Evolutionary conservation across 768 basidiomycete genomes (phyloP), one percentile per base, ranked within the genome.

Genomic region (Psilocybe sp.): DNA sequence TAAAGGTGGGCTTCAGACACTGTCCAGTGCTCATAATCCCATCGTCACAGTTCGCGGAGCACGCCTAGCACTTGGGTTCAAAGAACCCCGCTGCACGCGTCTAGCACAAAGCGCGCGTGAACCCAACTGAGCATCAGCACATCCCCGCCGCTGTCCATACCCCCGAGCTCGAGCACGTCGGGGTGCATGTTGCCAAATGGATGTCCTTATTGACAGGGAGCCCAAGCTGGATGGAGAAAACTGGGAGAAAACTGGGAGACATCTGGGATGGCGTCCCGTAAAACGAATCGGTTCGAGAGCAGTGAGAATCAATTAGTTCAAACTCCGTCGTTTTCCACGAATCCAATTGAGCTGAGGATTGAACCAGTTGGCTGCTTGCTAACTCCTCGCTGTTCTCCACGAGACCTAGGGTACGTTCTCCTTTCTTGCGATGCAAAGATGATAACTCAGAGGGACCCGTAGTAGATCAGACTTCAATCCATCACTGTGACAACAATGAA

Each of bases 211-310:
- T 2, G 78, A 71, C 16, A 91, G 70, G 0, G 80, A 71, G 14
- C 74, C 74, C 2, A 75, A 66, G 31, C 69, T 66, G 11, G 68
- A 64, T 6, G 74, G 62, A 1, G 87, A 85, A 15, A 92, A 74
- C 61, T 92, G 84, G 3, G 77, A 67, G 12, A 85, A 62, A n/a
- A n/a, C n/a, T n/a, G n/a, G n/a, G n/a, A n/a, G n/a, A n/a, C n/a
- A 58, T 93, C 89, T 2, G 90, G 83, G 40, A 93, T 69, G 10
- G 87, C 80, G 55, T 89, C 82, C 89, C 90, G 94, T 20, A 94
- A 63, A 31, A 93, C 74, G n/a, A 89, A 63, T 18, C 86, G 85
- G 43, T 73, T 72, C 50, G 76, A 71, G 7, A n/a, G n/a, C n/a
- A n/a, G n/a, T n/a, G n/a, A n/a, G n/a, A n/a, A n/a, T n/a, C n/a